Evolutionary conservation across 2,329 filamentous ascomycete species (phyloP).

Genomic region (Colletotrichum destructivum): DNA sequence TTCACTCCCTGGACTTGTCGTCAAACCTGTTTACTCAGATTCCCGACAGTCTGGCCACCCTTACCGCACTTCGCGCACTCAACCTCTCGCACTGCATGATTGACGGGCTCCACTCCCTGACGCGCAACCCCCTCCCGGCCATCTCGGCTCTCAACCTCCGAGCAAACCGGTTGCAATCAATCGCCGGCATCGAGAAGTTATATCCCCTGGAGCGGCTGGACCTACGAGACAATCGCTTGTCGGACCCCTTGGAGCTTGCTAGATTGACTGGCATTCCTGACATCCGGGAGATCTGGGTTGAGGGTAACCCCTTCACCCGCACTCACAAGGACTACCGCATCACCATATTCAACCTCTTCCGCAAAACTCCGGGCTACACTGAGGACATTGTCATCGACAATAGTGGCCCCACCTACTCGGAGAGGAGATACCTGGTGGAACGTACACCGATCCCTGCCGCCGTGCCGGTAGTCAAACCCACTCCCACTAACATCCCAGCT

Average conservation of each 20-base stretch:
- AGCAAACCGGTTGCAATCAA: slow-evolving; percentile 86
- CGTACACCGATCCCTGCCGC: slow-evolving; percentile 82
- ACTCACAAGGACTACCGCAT: slow-evolving; percentile 89
- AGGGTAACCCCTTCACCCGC: slow-evolving; percentile 91
- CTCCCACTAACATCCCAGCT: slow-evolving; percentile 72
- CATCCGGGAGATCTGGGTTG: slow-evolving; percentile 92
- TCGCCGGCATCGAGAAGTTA: slow-evolving; percentile 91
- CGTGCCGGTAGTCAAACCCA: slow-evolving; percentile 83
- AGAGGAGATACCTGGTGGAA: slow-evolving; percentile 88
- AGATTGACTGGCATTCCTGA: slow-evolving; percentile 92
- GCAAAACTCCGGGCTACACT: slow-evolving; percentile 88
- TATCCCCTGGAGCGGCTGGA: slow-evolving; percentile 92
- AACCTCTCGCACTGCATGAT: slow-evolving; percentile 99
- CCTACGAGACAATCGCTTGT: slow-evolving; percentile 89
- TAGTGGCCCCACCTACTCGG: slow-evolving; percentile 84
- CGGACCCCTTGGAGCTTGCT: slow-evolving; percentile 92
- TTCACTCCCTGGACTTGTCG: slow-evolving; percentile 94
- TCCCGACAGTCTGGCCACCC: slow-evolving; percentile 87
- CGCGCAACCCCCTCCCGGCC: slow-evolving; percentile 88
- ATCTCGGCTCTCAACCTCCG: slow-evolving; percentile 94
- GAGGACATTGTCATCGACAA: slow-evolving; percentile 94
- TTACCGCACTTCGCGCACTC: slow-evolving; percentile 90
- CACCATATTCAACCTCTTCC: slow-evolving; percentile 96
- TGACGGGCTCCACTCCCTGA: slow-evolving; percentile 89
- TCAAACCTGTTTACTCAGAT: slow-evolving; percentile 95